Evolutionary conservation across 805 yeast genomes (phyloP), one percentile per base, ranked within the genome.

Genomic region (Jamesozyma rosinii): DNA sequence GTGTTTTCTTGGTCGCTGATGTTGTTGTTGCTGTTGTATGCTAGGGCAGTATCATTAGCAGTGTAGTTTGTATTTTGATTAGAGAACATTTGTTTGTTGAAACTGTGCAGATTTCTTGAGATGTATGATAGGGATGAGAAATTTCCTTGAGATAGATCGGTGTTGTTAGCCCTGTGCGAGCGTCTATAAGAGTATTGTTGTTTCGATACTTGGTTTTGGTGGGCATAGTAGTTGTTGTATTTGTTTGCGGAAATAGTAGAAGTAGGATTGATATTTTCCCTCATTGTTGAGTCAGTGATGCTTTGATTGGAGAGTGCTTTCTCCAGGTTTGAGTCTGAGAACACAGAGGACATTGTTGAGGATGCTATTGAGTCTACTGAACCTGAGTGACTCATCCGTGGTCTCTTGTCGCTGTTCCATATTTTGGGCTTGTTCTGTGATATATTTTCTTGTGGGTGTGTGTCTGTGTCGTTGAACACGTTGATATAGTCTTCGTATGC

Each of bases 401-500:
- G 30, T 35, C 22, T 35, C n/a, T 35, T n/a, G 11, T 35, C n/a
- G 15, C 5, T 10, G 11, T 33, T 10, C 29, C 29, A 24, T 24
- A 24, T 24, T 24, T 24, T 24, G n/a, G n/a, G n/a, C n/a, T n/a
- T n/a, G n/a, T n/a, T n/a, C n/a, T n/a, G n/a, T n/a, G n/a, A n/a
- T n/a, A n/a, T n/a, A n/a, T n/a, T n/a, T n/a, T n/a, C n/a, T n/a
- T n/a, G n/a, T n/a, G n/a, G n/a, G n/a, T n/a, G n/a, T n/a, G n/a
- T n/a, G n/a, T n/a, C n/a, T n/a, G n/a, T n/a, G n/a, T 37, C 32
- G 9, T 34, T 34, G 10, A 20, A 34, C n/a, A 33, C 38, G 5
- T 30, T 35, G 13, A 41, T 14, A 21, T 29, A 41, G 17, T 41
- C 40, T 24, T 36, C 44, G 26, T 36, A 41, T 22, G 19, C 31